A percentile compares a stretch with the other conserved stretches of the same genome.
These are phyloP conservation scores for Stachybotrys chartarum DNA, from an alignment of 2,329 filamentous ascomycete species.

Conservation along the genomic window DNA sequence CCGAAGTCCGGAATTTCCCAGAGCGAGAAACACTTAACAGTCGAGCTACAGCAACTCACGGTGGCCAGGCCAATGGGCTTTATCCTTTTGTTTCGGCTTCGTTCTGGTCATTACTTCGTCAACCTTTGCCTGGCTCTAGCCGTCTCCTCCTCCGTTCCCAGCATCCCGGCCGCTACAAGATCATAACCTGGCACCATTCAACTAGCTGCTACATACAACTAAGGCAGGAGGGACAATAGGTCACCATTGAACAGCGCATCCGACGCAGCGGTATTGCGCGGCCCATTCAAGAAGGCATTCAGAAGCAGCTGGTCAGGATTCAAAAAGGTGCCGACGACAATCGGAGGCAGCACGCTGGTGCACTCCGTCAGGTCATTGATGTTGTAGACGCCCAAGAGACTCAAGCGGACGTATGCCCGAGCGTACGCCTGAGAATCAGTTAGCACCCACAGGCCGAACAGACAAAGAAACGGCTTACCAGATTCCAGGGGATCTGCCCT, in stretches of 20 bases:
- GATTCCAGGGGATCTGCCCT: conserved; percentile 1
- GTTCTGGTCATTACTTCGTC: too few relatives aligned
- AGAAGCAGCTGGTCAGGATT: background rate
- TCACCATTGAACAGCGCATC: background rate
- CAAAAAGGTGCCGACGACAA: background rate
- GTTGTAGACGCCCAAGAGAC: conserved; percentile 43
- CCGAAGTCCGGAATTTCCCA: too few relatives aligned
- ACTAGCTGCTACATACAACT: too few relatives aligned
- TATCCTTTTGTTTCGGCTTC: too few relatives aligned
- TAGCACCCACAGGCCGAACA: background rate
- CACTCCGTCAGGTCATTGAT: conserved; percentile 45
- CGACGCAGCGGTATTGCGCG: background rate
- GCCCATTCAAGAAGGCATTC: background rate
- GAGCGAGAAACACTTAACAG: too few relatives aligned
- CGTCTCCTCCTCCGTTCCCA: too few relatives aligned
- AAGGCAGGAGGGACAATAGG: background rate
- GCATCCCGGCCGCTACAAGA: too few relatives aligned
- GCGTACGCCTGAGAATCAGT: conserved; percentile 31
- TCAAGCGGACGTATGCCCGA: conserved; percentile 40
- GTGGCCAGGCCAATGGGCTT: too few relatives aligned
- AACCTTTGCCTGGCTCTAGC: too few relatives aligned
- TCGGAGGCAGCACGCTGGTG: conserved; percentile 25
- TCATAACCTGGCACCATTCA: too few relatives aligned
- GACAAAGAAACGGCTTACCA: background rate
- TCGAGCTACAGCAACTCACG: too few relatives aligned